Conservation (phyloP, 768 basidiomycete species). For the Nidula microcarpa region DNA sequence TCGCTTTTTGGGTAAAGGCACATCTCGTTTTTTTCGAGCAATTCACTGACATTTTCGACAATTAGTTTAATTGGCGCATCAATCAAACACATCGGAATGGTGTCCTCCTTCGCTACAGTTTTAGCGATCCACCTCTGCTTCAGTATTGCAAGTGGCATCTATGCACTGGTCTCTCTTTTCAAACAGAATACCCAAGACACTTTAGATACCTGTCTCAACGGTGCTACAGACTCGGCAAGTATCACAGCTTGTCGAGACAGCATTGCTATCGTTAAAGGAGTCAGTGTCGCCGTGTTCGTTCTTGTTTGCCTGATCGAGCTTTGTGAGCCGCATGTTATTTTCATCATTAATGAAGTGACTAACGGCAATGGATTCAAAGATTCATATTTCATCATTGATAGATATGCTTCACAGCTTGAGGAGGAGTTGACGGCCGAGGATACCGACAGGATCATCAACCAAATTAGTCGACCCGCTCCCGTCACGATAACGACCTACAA, state of each 20-base stretch:
- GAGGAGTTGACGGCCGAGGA: slow-evolving; percentile 38
- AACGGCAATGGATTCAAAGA: slow-evolving; percentile 25
- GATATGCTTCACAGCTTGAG: slow-evolving; percentile 50
- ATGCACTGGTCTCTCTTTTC: slow-evolving; percentile 46
- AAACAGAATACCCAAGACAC: slow-evolving; percentile 31
- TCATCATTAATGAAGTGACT: not conserved
- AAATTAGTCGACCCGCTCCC: slow-evolving; percentile 17
- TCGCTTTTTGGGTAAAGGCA: slow-evolving; percentile 45
- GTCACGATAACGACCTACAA: slow-evolving; percentile 10
- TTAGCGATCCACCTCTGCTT: slow-evolving; percentile 43
- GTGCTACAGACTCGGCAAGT: slow-evolving; percentile 13
- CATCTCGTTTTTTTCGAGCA: not conserved
- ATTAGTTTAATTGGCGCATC: slow-evolving; percentile 39
- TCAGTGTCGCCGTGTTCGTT: slow-evolving; percentile 41
- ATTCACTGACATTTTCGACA: not conserved
- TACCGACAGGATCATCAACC: slow-evolving; percentile 4
- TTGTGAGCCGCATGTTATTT: slow-evolving; percentile 33
- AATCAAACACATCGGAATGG: slow-evolving; percentile 34
- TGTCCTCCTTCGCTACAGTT: slow-evolving; percentile 39
- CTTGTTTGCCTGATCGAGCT: slow-evolving; percentile 52
- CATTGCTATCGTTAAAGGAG: slow-evolving; percentile 36
- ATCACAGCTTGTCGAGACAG: slow-evolving; percentile 36
- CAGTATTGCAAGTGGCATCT: slow-evolving; percentile 44
- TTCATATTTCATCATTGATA: slow-evolving; percentile 46
- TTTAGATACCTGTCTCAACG: slow-evolving; percentile 34